Evolutionary conservation across 192 early-diverging fungal genomes (phyloP), one percentile per base, ranked within the genome.

Genomic region (Gaertneriomyces sp.): DNA sequence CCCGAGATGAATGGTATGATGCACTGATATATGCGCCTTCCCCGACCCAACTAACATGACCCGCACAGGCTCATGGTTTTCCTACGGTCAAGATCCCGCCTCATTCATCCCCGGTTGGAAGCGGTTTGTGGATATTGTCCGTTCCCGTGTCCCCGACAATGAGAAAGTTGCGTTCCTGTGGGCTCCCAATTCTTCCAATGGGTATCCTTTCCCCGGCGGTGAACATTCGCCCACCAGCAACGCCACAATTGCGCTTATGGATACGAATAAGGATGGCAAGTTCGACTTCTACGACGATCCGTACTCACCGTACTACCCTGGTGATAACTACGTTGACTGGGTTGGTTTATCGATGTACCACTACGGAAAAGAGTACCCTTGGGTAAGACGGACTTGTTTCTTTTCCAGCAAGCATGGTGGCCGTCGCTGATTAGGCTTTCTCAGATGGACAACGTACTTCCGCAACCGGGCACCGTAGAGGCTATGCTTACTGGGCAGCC

Each of bases 251-350:
- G 12, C 14, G 0, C 5, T 14, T 25, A 60, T 76, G 17, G 80
- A 81, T 67, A 81, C 80, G 4, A 82, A 82, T 74, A 60, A 68
- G n/a, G 71, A 82, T 64, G 78, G 78, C 45, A 44, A 47, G 7
- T 52, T 65, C 53, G 73, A 77, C 63, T 25, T 25, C 16, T 12
- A 65, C 12, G 81, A 82, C 63, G 77, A 82, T 63, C 77, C 81
- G 2, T 82, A 77, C 71, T 58, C 70, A 4, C 81, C 81, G 1
- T 82, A 62, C 66, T 82, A 76, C 61, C 81, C 81, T 11, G 81
- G 81, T 11, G 77, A 79, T 49, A 74, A 79, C 0, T 74, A 60
- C 9, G 81, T 82, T 17, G 77, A 79, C 63, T 82, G 77, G 77
- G 76, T 80, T 42, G 81, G 77, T 5, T 39, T 79, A 5, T 76